Evolutionary conservation across 352 stramenopile genomes (phyloP).

Genomic region (Phytophthora capsici): DNA sequence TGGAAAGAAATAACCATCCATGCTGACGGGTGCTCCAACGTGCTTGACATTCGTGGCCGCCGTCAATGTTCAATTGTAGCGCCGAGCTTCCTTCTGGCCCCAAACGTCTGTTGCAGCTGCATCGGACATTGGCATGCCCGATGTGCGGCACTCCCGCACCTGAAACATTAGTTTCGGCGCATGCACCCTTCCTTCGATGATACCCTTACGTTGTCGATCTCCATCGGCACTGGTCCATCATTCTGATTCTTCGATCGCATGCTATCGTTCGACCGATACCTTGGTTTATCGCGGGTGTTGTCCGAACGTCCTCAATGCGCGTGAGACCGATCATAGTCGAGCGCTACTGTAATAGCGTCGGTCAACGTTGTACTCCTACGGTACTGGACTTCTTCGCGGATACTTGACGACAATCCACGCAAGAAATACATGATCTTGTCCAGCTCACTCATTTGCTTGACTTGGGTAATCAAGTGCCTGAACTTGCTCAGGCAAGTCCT

Average conservation of each 20-base stretch:
- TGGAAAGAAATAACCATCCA: slow-evolving; percentile 15
- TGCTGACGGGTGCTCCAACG: slow-evolving; percentile 13
- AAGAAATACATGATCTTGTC: slow-evolving; percentile 17
- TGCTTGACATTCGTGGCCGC: slow-evolving; percentile 5
- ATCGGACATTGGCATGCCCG: slow-evolving; percentile 6
- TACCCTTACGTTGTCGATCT: slow-evolving; percentile 17
- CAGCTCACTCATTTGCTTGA: slow-evolving; percentile 22
- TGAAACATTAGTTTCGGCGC: slow-evolving; percentile 22
- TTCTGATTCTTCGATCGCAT: slow-evolving; percentile 3
- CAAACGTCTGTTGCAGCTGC: background rate
- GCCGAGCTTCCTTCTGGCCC: slow-evolving; percentile 1
- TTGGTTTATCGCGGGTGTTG: slow-evolving; percentile 4
- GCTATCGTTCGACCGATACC: slow-evolving; percentile 20
- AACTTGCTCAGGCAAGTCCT: slow-evolving; percentile 14
- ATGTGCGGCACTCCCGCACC: slow-evolving; percentile 12
- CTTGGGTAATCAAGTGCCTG: slow-evolving; percentile 9
- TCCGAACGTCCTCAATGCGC: background rate
- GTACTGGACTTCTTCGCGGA: slow-evolving; percentile 15
- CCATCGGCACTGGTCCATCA: slow-evolving; percentile 18
- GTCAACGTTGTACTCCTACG: slow-evolving; percentile 10
- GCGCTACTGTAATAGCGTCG: background rate
- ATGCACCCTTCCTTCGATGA: slow-evolving; percentile 15
- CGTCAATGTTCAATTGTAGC: slow-evolving; percentile 13
- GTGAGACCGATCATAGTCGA: background rate
- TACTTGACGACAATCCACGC: slow-evolving; percentile 3